Base-by-base conservation (phyloP, 768 basidiomycete species). In the Phylloporus arenicola region DNA sequence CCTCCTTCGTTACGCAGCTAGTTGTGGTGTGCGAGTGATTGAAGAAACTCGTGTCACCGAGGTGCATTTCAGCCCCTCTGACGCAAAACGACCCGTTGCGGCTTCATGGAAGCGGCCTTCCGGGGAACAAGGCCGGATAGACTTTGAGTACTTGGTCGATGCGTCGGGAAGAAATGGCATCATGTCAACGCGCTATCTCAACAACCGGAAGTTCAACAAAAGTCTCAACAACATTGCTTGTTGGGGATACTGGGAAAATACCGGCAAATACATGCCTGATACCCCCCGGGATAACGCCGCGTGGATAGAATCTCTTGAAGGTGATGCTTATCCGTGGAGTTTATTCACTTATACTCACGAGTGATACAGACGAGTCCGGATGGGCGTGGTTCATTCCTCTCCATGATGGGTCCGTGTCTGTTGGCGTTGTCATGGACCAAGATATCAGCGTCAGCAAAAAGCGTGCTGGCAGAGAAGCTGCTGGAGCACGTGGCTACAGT, bases 381-480 rank as follows among this genome's bases (percentile, higher is more conserved):
- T 43, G 43, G 43, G 17, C 43, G 4, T 43, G 43, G 43, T 43
- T 30, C 27, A 43, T 43, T 19, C 43, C 43, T 30, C 43, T 43
- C 25, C 43, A 43, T 10, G 43, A 43, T 12, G 43, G 43, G 31
- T 43, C 43, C 9, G 33, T 24, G 22, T 45, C 44, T 24, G 44
- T 45, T 10, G 44, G 44, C 10, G 16, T 45, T n/a, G 44, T 45
- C 22, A 45, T 45, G 22, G 44, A 45, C 44, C 44, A 35, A n/a
- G 44, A 45, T 25, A 25, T 35, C 24, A 45, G 44, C 44, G 25
- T 33, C 14, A 33, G 24, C 31, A 45, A 45, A 24, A 45, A 45
- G 44, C 33, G 44, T 17, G 33, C 44, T 12, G 44, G 44, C 3
- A 45, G 34, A 17, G 44, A 45, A 11, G 44, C 44, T 24, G 44